Base-by-base conservation (phyloP, 306 rosid species). In the Mucuna pruriens region DNA sequence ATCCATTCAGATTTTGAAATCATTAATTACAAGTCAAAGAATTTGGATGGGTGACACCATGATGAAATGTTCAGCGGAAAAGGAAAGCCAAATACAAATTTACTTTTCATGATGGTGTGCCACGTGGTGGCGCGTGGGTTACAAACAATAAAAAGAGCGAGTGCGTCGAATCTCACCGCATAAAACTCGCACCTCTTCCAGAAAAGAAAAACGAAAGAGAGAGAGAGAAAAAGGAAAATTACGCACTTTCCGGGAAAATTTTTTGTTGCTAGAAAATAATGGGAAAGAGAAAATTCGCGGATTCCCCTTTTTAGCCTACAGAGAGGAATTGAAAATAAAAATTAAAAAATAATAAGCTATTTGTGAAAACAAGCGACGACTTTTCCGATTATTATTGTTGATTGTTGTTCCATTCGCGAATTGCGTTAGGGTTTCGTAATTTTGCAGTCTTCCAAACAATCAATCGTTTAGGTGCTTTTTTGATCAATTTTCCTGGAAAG, bases 381-480 rank as follows among this genome's bases (percentile, higher is more conserved):
- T 87, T 71, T 70, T 54, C 16, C 0, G 73, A 80, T 80, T 71
- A 55, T 69, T 25, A 45, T 68, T 66, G 20, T 74, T 13, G 13
- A 19, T 78, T 20, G 46, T 29, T 29, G 31, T 81, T 71, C 57
- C 77, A 25, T 72, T 81, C 73, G 70, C 63, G 78, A 87, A 75
- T 76, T 81, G 71, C 67, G 80, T 72, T 85, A 81, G 92, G 92
- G 90, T 85, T 92, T 82, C 88, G 63, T 33, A 80, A 82, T 66
- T 87, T 70, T 74, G 80, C 54, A 31, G 67, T 65, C 58, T 31
- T 81, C 82, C 84, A 62, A 72, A 31, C 82, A 48, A 39, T 31
- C 82, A 48, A 39, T 31, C 36, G 22, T 38, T 20, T 12, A 52
- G 85, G 73, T 79, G 82, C 26, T 16, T 26, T 44, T 11, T 51